Base-by-base conservation (phyloP, 106 monocot genomes). In the Platanthera guangdongensis region DNA sequence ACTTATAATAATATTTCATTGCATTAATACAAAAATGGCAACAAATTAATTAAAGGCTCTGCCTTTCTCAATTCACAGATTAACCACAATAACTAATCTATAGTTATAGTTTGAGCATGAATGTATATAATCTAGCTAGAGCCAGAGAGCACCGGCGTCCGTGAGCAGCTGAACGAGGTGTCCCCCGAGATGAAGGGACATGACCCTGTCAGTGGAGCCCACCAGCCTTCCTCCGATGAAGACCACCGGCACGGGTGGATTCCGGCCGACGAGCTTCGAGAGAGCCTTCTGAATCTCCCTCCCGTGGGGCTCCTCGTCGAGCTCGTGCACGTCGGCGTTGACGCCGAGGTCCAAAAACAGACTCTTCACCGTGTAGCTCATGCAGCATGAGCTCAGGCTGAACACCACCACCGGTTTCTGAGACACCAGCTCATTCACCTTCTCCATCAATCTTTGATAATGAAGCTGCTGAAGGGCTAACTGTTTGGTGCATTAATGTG, bases 131-230 rank as follows among this genome's bases (percentile, higher is more conserved):
- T 25, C 0, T 25, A 73, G 18, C 62, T 73, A 85, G 47, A 85
- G 81, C 89, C 92, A 93, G 8, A 89, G 51, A 3, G 87, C 92
- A 21, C 92, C 92, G 12, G 89, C 92, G 28, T 87, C 87, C 19
- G 68, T 73, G 15, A 92, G 87, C 77, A 89, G 52, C 11, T 81
- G 81, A 4, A 87, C 81, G 0, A 92, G 80, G 47, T 51, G 76
- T 22, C 81, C 87, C 21, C 80, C 15, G 16, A 92, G 81, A 60
- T 92, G 89, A 50, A 89, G 87, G 13, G 87, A 76, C 85, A 92
- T 85, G 30, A 89, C 60, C 16, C 68, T 57, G 57, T 92, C 87
- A 6, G 92, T 87, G 55, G 85, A 78, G 5, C 92, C 92, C 14
- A 87, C 73, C 72, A 89, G 74, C n/a, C 49, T 78, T 16, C 89